Conservation (phyloP, 495 filamentous ascomycete genomes). For the Penicillium tannophilum region DNA sequence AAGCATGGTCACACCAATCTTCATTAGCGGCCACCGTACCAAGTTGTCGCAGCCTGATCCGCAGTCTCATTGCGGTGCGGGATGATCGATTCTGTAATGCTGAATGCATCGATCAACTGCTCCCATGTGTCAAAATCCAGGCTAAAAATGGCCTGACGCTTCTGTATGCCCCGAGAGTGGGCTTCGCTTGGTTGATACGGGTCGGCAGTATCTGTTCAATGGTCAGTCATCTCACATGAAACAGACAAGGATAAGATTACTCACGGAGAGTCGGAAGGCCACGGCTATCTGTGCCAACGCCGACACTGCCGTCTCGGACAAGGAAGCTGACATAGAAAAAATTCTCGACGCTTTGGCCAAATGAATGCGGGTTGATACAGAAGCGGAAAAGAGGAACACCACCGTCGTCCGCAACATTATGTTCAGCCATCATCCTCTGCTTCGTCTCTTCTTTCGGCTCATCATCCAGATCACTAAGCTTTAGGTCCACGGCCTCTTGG, state of each 20-base stretch:
- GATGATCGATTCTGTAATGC: slow-evolving; percentile 78
- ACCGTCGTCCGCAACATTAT: slow-evolving; percentile 61
- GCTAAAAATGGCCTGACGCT: slow-evolving; percentile 82
- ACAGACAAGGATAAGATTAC: slow-evolving; percentile 28
- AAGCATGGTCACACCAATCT: not conserved
- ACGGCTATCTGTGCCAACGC: slow-evolving; percentile 63
- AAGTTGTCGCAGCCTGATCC: slow-evolving; percentile 61
- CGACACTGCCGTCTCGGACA: slow-evolving; percentile 79
- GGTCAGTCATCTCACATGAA: slow-evolving; percentile 31
- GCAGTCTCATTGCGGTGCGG: slow-evolving; percentile 71
- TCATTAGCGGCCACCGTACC: slow-evolving; percentile 58
- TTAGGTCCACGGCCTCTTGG: slow-evolving; percentile 35
- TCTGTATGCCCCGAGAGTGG: slow-evolving; percentile 53
- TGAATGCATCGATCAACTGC: slow-evolving; percentile 69
- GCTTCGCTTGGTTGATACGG: slow-evolving; percentile 47
- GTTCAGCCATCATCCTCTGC: slow-evolving; percentile 50
- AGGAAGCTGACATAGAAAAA: slow-evolving; percentile 96
- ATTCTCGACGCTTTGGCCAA: slow-evolving; percentile 96
- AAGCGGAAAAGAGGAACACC: slow-evolving; percentile 79
- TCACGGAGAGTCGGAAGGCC: slow-evolving; percentile 73
- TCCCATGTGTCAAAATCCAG: slow-evolving; percentile 84
- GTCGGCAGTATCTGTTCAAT: slow-evolving; percentile 36
- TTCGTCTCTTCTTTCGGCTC: slow-evolving; percentile 29
- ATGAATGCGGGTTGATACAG: slow-evolving; percentile 83
- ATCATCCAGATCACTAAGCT: slow-evolving; percentile 28